Conservation (phyloP, 148 eudicot genomes). For the Talinum fruticosum region DNA sequence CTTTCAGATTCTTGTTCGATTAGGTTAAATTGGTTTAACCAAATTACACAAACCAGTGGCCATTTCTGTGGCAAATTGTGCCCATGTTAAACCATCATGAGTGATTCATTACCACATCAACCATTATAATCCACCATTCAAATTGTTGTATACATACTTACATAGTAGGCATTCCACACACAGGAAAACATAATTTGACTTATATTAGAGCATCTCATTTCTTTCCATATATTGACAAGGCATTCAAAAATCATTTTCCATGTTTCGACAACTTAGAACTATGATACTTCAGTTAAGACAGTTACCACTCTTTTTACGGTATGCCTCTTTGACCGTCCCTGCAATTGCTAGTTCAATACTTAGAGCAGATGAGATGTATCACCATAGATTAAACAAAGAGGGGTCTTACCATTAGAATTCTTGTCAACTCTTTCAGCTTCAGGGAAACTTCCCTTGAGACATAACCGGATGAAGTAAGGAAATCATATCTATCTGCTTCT, state of each 20-base stretch:
- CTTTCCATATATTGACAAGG: no score
- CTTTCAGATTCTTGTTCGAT: not conserved
- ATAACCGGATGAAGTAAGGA: slow-evolving; percentile 19
- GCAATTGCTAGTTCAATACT: not conserved
- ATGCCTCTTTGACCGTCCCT: not conserved
- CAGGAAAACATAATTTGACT: no score
- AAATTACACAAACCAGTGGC: not conserved
- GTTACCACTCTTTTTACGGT: no score
- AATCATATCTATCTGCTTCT: slow-evolving; percentile 30
- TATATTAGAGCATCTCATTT: no score
- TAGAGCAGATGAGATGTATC: not conserved
- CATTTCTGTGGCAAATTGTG: not conserved
- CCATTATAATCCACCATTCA: not conserved
- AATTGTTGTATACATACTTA: not conserved
- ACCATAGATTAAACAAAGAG: not conserved
- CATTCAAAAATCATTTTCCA: no score
- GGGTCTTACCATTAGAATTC: slow-evolving; percentile 18
- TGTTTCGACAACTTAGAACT: no score
- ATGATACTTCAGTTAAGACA: no score
- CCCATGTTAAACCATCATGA: not conserved
- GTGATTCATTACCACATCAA: not conserved
- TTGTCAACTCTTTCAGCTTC: slow-evolving; percentile 16
- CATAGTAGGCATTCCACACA: not conserved
- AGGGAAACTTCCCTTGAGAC: slow-evolving; percentile 20
- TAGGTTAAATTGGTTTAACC: no score